Conservation (phyloP, 106 monocot genomes). For the Phalaenopsis equestris region DNA sequence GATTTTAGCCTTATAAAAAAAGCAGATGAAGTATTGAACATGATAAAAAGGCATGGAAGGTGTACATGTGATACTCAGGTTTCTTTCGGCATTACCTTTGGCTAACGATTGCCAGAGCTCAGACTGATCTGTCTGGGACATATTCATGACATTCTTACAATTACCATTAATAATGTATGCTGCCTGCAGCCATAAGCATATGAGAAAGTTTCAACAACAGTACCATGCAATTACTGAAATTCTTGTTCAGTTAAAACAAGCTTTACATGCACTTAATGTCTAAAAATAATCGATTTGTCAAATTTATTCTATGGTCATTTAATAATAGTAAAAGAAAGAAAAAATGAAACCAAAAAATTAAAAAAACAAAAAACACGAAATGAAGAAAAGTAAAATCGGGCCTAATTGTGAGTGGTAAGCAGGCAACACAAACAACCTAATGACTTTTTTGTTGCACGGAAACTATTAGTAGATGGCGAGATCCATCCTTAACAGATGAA, state of each 20-base stretch:
- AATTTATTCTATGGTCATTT: neutral
- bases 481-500: neutral
- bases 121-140: conserved; percentile 95
- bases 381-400: neutral
- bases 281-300: neutral
- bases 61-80: neutral
- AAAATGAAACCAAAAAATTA: neutral
- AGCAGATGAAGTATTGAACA: neutral
- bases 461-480: neutral
- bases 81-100: conserved; percentile 45
- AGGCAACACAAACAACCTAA: neutral
- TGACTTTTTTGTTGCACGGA: neutral
- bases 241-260: neutral
- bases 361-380: neutral
- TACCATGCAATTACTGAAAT: neutral
- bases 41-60: neutral
- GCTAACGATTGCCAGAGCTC: conserved; percentile 84
- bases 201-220: neutral
- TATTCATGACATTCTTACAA: conserved; percentile 95
- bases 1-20: no score
- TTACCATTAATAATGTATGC: conserved; percentile 94
- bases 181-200: conserved; percentile 39
- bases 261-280: neutral
- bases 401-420: neutral
- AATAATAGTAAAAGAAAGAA: neutral